Evolutionary conservation across 306 rosid genomes (phyloP), one percentile per base, ranked within the genome.

Genomic region (Cotoneaster glaucophyllus): DNA sequence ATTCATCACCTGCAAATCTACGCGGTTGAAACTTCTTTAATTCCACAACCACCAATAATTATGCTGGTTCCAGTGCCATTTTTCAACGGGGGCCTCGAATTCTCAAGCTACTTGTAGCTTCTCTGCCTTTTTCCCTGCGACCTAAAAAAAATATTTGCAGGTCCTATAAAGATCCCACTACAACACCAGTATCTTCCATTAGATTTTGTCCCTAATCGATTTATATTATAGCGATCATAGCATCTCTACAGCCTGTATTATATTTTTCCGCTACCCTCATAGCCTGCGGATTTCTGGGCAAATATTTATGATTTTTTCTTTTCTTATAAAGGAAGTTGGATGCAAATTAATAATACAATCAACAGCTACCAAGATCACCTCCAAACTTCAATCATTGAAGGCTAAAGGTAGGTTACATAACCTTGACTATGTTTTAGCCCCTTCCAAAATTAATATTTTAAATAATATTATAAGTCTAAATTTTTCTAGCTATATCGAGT

Each of bases 61-160:
- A 34, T 10, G 11, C 28, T 11, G 50, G 70, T 48, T 10, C 5
- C 4, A n/a, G 69, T 65, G 48, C 48, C 25, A 34, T 4, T 65
- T 32, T 4, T 10, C 19, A 4, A 3, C 1, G 3, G 69, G 45
- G 6, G 8, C 13, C 62, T 32, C 45, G 15, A 10, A 19, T 15
- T 25, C 26, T 37, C 26, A 37, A 12, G 32, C 77, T 73, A 61
- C 58, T 3, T 52, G 56, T 59, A 72, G 75, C 50, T 25, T 58
- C 56, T 58, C 57, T 59, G 68, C 10, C 39, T 18, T 64, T 73
- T 31, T 45, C 44, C 13, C 34, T 19, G 69, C 44, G 21, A 22
- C 19, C 59, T 25, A 43, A 44, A 48, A 17, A 17, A 15, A 48
- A 62, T 74, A 44, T 74, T 62, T 58, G 76, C 76, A 73, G 68